Evolutionary conservation across 352 stramenopile species (phyloP), one percentile per base, ranked within the genome.

Genomic region (Pythium coloratum): DNA sequence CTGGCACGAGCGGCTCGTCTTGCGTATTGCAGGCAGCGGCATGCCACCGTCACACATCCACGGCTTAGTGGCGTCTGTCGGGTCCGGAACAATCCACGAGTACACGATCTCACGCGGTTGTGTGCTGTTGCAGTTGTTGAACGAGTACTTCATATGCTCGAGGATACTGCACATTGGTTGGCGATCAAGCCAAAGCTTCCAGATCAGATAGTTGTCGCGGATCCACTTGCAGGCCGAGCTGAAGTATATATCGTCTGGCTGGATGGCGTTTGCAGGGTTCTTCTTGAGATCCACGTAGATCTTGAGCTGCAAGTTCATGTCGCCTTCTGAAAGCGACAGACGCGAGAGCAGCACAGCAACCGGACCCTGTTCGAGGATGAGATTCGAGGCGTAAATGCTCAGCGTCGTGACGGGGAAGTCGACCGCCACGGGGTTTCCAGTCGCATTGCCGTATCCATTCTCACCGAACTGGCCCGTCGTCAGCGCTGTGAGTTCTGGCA

Each of bases 401-500:
- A 89, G 64, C 14, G 33, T 59, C 0, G 56, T 64, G 1, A 44
- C 50, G 0, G 72, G 68, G 38, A 75, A 86, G 62, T 89, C 80
- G n/a, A 82, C 72, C 0, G 60, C 57, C 1, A 85, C 65, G 0
- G 67, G 76, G 51, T 86, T 89, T 3, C 44, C 70, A 0, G 75
- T 84, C 1, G 38, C 7, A 2, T 64, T 55, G 28, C 79, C 76
- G 50, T 84, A 84, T 0, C 79, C 79, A 44, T 88, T 14, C 66
- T 85, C 77, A 6, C 80, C 77, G 62, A 75, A 88, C 0, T 14
- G 53, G 3, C 42, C 70, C 0, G 65, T 80, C 12, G 28, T 32
- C 1, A 71, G 32, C 24, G 49, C 47, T 0, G 66, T 64, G 9
- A 53, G 55, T 34, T 70, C 64, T 1, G 69, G 74, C 1, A 49